Evolutionary conservation across 2,329 filamentous ascomycete species (phyloP).

Genomic region (Colletotrichum lindemuthianum): DNA sequence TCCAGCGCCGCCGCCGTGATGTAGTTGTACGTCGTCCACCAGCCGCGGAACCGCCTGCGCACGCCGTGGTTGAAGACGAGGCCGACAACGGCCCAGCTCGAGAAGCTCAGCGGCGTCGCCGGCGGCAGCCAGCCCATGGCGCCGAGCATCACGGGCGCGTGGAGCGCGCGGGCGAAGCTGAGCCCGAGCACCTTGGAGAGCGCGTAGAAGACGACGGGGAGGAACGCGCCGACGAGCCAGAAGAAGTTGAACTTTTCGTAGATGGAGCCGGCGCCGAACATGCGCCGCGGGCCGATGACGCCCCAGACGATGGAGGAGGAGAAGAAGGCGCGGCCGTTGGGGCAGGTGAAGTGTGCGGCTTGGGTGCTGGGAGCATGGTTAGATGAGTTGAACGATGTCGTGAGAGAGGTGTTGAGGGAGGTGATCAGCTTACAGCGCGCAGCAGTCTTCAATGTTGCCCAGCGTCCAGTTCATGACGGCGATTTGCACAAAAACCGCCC

Average conservation of each 20-base stretch:
- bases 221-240: conserved; percentile 54
- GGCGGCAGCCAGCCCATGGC: conserved; percentile 65
- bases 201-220: conserved; percentile 60
- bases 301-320: conserved; percentile 67
- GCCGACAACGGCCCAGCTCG: conserved; percentile 66
- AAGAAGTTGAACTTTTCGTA: conserved; percentile 36
- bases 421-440: conserved; percentile 6
- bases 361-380: conserved; percentile 49
- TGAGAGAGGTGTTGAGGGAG: background rate
- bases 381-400: rapidly evolving
- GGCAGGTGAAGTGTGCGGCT: conserved; percentile 53
- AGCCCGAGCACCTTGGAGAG: conserved; percentile 42
- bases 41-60: conserved; percentile 61
- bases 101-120: conserved; percentile 68
- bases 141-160: conserved; percentile 67
- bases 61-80: conserved; percentile 68
- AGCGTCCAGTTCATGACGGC: conserved; percentile 45
- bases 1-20: conserved; percentile 52
- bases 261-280: conserved; percentile 58
- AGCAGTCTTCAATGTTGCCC: conserved; percentile 60
- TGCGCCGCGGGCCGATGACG: conserved; percentile 64
- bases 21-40: conserved; percentile 64
- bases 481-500: conserved; percentile 54
- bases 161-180: conserved; percentile 58
- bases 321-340: conserved; percentile 56